Evolutionary conservation across 2,329 filamentous ascomycete genomes (phyloP), one percentile per base, ranked within the genome.

Genomic region (Paramyrothecium sp.): DNA sequence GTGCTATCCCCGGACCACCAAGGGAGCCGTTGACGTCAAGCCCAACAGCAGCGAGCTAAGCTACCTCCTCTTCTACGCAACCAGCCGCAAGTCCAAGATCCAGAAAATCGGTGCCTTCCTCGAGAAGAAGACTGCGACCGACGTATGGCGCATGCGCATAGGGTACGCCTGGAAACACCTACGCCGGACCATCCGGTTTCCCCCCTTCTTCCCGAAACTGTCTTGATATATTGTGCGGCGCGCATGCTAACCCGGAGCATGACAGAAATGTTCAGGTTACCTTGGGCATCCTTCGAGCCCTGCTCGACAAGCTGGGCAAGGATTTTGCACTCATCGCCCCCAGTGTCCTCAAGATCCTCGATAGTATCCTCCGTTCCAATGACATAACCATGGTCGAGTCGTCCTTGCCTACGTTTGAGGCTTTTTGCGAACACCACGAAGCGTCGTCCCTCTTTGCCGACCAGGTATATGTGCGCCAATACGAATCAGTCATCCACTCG

Each of bases 11-110:
- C 89, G 90, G 65, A 93, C 91, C 62, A 91, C 91, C 63, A 98
- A 97, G 78, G 92, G 91, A 54, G 89, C 91, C 61, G 89, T 93
- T 71, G 92, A 97, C 69, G 92, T 97, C 70, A 96, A 94, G 77
- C 93, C 95, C 49, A 98, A 98, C 76, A 92, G 92, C 64, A 96
- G 92, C 77, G 95, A 99, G 80, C 86, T 99, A 61, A 96, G 92
- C 75, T 98, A 98, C 73, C 85, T 99, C 63, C 86, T 98, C 55
- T 98, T 96, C 82, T 98, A 99, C 80, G 92, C 91, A 60, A 96
- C 91, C 71, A 97, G 93, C 66, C 91, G 94, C 59, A 88, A 92
- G 63, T 94, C 91, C 75, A 99, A 98, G 82, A 87, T 98, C 66
- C 91, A 95, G 69, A 99, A 99, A 77, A 93, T 99, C 64, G 92